Evolutionary conservation across 495 filamentous ascomycete genomes (phyloP).

Genomic region (Darksidea phi): DNA sequence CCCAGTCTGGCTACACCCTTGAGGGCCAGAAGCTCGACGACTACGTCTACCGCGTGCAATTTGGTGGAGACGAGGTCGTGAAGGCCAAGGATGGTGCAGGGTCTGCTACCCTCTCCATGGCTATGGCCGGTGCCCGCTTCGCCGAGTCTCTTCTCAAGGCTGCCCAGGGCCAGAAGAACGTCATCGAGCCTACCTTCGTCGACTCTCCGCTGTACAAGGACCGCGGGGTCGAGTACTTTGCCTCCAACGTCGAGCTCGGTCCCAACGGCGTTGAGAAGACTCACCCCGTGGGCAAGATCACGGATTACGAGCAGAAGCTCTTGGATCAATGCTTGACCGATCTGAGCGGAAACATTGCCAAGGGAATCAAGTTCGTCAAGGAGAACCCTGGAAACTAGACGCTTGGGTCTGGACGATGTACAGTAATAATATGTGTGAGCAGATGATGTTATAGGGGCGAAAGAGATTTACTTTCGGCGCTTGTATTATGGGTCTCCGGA

Average conservation of each 20-base stretch:
- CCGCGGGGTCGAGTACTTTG: constrained; percentile 93
- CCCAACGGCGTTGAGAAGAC: constrained; percentile 95
- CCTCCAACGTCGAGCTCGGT: constrained; percentile 89
- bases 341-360: constrained; percentile 85
- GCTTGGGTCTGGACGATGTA: constrained; percentile 3
- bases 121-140: constrained; percentile 96
- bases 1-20: constrained; percentile 85
- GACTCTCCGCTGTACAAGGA: constrained; percentile 97
- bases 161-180: constrained; percentile 87
- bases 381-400: constrained; percentile 53
- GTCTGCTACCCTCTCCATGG: constrained; percentile 98
- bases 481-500: constrained; percentile 15
- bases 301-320: constrained; percentile 82
- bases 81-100: constrained; percentile 98
- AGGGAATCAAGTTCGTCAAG: constrained; percentile 71
- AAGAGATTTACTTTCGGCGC: constrained; percentile 11
- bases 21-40: constrained; percentile 68
- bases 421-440: constrained; percentile 6
- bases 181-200: constrained; percentile 94
- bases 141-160: constrained; percentile 92
- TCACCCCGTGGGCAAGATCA: constrained; percentile 75
- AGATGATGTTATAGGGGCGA: neutral
- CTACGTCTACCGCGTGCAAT: constrained; percentile 94
- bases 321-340: constrained; percentile 79
- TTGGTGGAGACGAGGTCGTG: constrained; percentile 99